Evolutionary conservation across 768 basidiomycete species (phyloP).

Genomic region (Leucocoprinus leucothites): DNA sequence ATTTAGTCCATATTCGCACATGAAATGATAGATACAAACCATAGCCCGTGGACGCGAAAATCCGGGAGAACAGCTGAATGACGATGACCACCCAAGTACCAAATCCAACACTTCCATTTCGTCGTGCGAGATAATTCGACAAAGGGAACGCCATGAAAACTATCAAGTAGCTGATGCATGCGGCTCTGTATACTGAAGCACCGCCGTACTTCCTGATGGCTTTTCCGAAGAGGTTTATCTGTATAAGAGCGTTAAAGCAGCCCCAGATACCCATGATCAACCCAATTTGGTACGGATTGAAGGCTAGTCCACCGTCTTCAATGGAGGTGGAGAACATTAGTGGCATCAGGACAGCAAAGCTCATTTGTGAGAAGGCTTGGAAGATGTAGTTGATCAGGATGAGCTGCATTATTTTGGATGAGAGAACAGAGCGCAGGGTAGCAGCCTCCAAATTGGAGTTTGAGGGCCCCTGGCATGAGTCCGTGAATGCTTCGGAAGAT

Average conservation of each 20-base stretch:
- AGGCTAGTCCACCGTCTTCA: slow-evolving; percentile 60
- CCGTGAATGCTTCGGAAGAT: slow-evolving; percentile 8
- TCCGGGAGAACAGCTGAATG: slow-evolving; percentile 27
- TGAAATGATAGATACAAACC: slow-evolving; percentile 24
- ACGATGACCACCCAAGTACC: slow-evolving; percentile 27
- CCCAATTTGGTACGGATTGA: slow-evolving; percentile 62
- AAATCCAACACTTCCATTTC: slow-evolving; percentile 29
- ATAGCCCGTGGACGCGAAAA: slow-evolving; percentile 29
- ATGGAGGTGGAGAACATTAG: slow-evolving; percentile 57
- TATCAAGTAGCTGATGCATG: slow-evolving; percentile 24
- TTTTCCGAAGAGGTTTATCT: slow-evolving; percentile 47
- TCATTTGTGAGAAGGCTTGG: slow-evolving; percentile 37
- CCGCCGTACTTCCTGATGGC: slow-evolving; percentile 54
- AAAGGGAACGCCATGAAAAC: slow-evolving; percentile 31
- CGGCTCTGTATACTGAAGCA: slow-evolving; percentile 42
- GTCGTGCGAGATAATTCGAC: slow-evolving; percentile 28
- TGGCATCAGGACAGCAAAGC: slow-evolving; percentile 33
- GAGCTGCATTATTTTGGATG: slow-evolving; percentile 24
- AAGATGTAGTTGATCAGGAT: slow-evolving; percentile 29
- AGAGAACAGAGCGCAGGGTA: slow-evolving; percentile 22
- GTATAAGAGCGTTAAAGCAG: slow-evolving; percentile 46
- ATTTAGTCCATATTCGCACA: not conserved
- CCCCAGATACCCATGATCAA: slow-evolving; percentile 47
- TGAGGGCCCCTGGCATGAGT: slow-evolving; percentile 2
- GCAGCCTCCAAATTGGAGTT: slow-evolving; percentile 4